phyloP scores from a whole-genome alignment of 495 filamentous ascomycete genomes.

The Wilcoxina mikolae region DNA sequence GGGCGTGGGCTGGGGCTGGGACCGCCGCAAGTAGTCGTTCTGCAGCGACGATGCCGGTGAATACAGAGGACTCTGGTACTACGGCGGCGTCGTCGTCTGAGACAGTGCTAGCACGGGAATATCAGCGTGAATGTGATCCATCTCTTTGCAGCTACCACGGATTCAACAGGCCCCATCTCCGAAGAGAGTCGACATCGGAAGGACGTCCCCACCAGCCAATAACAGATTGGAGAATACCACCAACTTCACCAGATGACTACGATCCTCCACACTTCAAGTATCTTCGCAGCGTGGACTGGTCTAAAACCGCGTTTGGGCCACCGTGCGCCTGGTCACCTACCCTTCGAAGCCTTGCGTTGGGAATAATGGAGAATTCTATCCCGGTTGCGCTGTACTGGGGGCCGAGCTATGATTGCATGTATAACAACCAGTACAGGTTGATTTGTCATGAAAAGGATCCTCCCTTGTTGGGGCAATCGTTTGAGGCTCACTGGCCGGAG shows the following conservation, averaged over 20 bases:
- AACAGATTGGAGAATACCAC: conserved; percentile 15
- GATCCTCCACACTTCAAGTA: conserved; percentile 15
- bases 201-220: background rate
- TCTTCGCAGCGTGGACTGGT: conserved; percentile 23
- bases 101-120: background rate
- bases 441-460: conserved; percentile 20
- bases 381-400: conserved; percentile 23
- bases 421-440: conserved; percentile 19
- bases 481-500: conserved; percentile 20
- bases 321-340: conserved; percentile 12
- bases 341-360: conserved; percentile 14
- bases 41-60: too few relatives aligned
- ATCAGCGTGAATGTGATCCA: background rate
- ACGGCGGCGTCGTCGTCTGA: background rate
- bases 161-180: background rate
- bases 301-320: conserved; percentile 19
- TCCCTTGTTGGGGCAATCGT: conserved; percentile 15
- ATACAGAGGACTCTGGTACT: background rate
- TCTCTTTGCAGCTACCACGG: background rate
- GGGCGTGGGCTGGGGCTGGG: too few relatives aligned
- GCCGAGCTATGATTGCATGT: conserved; percentile 12
- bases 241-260: conserved; percentile 1
- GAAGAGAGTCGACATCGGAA: background rate
- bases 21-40: too few relatives aligned
- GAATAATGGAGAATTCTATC: conserved; percentile 21